A percentile compares a stretch with the other conserved stretches of the same genome.
Evolutionary conservation across 768 basidiomycete species (phyloP).

Genomic region (Suillus americanus): DNA sequence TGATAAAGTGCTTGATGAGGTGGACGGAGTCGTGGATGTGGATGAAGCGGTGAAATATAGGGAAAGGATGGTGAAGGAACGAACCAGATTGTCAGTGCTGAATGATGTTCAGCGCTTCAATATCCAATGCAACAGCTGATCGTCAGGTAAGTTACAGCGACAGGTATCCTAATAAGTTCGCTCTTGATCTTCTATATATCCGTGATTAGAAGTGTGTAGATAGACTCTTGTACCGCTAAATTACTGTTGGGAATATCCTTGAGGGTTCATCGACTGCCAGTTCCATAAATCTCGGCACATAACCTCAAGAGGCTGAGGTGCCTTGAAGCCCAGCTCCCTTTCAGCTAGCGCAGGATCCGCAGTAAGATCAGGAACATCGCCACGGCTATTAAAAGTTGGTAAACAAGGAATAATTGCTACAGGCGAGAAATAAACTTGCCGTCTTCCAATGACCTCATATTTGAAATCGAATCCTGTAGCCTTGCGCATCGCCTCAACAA

Average conservation of each 20-base stretch:
- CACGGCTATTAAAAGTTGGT: slow-evolving; percentile 50
- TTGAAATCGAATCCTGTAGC: slow-evolving; percentile 87
- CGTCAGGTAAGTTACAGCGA: background rate
- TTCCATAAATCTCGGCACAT: slow-evolving; percentile 99
- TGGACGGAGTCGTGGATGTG: slow-evolving; percentile 39
- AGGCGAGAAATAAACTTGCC: slow-evolving; percentile 49
- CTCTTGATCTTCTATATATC: slow-evolving; percentile 13
- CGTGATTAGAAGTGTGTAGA: slow-evolving; percentile 22
- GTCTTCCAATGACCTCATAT: slow-evolving; percentile 85
- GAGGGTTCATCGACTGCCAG: slow-evolving; percentile 93
- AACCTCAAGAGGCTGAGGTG: slow-evolving; percentile 73
- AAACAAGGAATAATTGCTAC: slow-evolving; percentile 3
- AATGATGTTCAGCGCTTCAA: slow-evolving; percentile 50
- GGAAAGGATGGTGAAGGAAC: slow-evolving; percentile 32
- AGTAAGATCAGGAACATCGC: slow-evolving; percentile 95
- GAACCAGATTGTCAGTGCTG: slow-evolving; percentile 35
- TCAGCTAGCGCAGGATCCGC: slow-evolving; percentile 91
- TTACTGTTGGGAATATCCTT: slow-evolving; percentile 56
- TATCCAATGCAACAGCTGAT: slow-evolving; percentile 44
- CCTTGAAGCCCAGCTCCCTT: slow-evolving; percentile 91
- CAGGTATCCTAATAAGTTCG: slow-evolving; percentile 5
- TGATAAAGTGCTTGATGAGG: slow-evolving; percentile 37
- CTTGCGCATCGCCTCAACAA: slow-evolving; percentile 91
- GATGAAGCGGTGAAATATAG: slow-evolving; percentile 38
- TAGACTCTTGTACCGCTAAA: slow-evolving; percentile 1